Base-by-base conservation (phyloP, 2,329 filamentous ascomycete species). In the Penicillium sp. region DNA sequence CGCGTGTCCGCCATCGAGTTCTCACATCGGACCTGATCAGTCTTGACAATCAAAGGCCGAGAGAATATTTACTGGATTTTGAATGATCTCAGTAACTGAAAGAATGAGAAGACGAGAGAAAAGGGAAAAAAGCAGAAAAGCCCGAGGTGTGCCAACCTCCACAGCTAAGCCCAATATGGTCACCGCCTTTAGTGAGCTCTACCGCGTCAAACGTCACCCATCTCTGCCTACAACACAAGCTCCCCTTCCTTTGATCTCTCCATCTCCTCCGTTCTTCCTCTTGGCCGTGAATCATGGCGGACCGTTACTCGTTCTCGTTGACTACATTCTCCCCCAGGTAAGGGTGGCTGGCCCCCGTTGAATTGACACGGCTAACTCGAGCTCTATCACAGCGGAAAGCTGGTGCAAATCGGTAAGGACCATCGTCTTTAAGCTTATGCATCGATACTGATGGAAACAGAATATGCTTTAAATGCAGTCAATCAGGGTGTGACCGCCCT, bases 401-500 rank as follows among this genome's bases (percentile, higher is more conserved):
- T 99, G 78, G 92, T 97, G 61, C 93, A 99, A 78, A 97, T 99
- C 76, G 92, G 92, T 89, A 79, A 54, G 57, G 18, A 31, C 11
- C 29, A 53, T 37, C 33, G 12, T 40, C 7, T 16, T 18, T 19
- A 7, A 27, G 30, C 29, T 28, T 29, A 38, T 8, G 3, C 33
- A n/a, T 25, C 10, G 25, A 28, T 58, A 43, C 58, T 67, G 34
- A 66, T 41, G 9, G 13, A 22, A 37, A 18, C 64, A 99, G 93
- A 99, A 80, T 99, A 99, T 87, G 93, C 93, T 61, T 80, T 99
- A 71, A 97, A 97, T 72, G 93, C 93, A 56, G 93, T 99, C 72
- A 99, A 99, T 78, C 92, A 97, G 78, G 93, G 93, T 75, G 93
- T 99, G 63, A 99, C 93, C 61, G 92, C 93, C 61, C 84, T 99